A percentile compares a stretch with the other conserved stretches of the same genome.
Evolutionary conservation across 2,329 filamentous ascomycete species (phyloP).

Genomic region (Kalmusia sp.): DNA sequence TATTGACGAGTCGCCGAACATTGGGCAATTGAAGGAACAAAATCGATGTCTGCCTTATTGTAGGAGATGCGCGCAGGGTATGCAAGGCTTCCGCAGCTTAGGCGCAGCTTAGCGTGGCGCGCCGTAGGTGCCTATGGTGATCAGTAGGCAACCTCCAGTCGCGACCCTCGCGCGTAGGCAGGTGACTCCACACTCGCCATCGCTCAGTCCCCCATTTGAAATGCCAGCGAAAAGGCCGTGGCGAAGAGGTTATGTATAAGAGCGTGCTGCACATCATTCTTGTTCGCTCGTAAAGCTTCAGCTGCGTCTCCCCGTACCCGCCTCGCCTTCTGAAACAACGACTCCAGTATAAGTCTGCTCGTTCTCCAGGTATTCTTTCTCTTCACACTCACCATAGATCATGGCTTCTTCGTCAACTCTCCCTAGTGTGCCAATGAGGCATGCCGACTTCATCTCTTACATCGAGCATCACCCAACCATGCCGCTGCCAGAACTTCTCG

Average conservation of each 20-base stretch:
- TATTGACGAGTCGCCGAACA: no score
- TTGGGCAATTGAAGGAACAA: no score
- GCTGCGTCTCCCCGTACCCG: background rate
- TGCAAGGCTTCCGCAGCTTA: background rate
- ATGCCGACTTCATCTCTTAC: slow-evolving; percentile 57
- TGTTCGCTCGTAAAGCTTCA: background rate
- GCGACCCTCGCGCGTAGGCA: slow-evolving; percentile 1
- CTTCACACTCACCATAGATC: background rate
- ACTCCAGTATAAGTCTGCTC: background rate
- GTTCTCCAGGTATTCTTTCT: background rate
- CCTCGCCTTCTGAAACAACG: background rate
- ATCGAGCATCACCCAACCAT: slow-evolving; percentile 62
- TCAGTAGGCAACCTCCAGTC: background rate
- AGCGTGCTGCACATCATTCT: background rate
- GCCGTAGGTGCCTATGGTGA: background rate
- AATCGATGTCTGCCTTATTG: no score
- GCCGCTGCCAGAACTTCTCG: slow-evolving; percentile 64
- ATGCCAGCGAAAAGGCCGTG: no score
- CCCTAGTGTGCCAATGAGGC: slow-evolving; percentile 47
- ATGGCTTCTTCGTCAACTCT: slow-evolving; percentile 28
- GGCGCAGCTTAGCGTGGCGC: background rate
- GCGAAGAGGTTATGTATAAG: background rate
- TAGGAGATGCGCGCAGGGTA: background rate
- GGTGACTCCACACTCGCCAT: background rate
- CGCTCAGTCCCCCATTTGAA: no score